phyloP scores from a whole-genome alignment of 495 filamentous ascomycete species.

The Daldinia decipiens region DNA sequence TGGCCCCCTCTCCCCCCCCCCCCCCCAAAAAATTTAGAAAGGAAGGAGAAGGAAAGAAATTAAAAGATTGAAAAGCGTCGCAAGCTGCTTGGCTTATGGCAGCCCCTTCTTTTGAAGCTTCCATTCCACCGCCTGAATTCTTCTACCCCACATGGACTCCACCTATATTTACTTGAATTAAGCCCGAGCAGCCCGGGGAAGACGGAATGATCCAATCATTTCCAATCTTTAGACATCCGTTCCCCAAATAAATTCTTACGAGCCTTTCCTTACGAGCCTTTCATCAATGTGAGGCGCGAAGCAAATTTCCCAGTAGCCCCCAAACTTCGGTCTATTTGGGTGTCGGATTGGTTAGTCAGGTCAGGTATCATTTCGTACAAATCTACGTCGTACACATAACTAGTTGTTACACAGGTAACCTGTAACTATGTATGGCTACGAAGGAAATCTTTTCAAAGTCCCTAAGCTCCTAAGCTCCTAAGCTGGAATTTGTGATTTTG shows the following conservation, averaged over 20 bases:
- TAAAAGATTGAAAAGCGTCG: conserved; percentile 17
- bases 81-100: conserved; percentile 11
- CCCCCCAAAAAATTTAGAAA: conserved; percentile 1
- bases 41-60: conserved; percentile 2
- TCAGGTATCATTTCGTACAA: conserved; percentile 38
- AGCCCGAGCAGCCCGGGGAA: conserved; percentile 36
- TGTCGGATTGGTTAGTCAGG: conserved; percentile 34
- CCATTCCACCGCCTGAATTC: conserved; percentile 42
- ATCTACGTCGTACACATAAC: conserved; percentile 8
- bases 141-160: conserved; percentile 43
- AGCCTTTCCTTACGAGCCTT: conserved; percentile 27
- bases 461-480: conserved; percentile 21
- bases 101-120: conserved; percentile 32
- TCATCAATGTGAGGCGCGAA: conserved; percentile 39
- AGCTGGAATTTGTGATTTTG: conserved; percentile 21
- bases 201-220: conserved; percentile 38
- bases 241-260: conserved; percentile 31
- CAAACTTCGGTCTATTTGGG: conserved; percentile 26
- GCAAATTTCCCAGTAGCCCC: conserved; percentile 31
- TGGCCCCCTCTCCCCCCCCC: background rate
- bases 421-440: conserved; percentile 20
- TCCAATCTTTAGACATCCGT: conserved; percentile 8
- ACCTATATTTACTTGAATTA: conserved; percentile 7
- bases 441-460: conserved; percentile 7
- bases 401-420: conserved; percentile 2